A percentile compares a stretch with the other conserved stretches of the same genome.
Evolutionary conservation across 805 yeast genomes (phyloP).

Genomic region (Zygoascus flipseniorum): DNA sequence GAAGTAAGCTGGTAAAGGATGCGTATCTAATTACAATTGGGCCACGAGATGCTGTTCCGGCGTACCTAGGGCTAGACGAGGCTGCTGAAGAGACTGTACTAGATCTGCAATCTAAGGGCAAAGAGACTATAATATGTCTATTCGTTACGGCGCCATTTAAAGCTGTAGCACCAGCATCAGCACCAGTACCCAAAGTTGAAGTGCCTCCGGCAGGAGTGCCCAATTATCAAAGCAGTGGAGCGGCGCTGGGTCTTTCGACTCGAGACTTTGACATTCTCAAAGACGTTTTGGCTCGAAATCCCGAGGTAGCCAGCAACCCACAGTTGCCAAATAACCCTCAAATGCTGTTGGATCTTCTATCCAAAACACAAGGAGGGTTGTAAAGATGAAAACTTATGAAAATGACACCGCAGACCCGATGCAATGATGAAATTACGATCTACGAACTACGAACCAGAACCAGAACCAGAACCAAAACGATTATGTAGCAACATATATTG

Average conservation of each 20-base stretch:
- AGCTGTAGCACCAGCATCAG: background rate
- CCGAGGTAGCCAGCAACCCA: constrained; percentile 24
- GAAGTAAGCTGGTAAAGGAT: constrained; percentile 49
- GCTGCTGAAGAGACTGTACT: constrained; percentile 1
- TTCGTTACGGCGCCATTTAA: constrained; percentile 9
- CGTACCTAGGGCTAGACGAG: constrained; percentile 10
- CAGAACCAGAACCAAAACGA: too few relatives aligned
- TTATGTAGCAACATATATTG: too few relatives aligned
- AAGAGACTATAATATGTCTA: constrained; percentile 9
- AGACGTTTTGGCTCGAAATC: constrained; percentile 17
- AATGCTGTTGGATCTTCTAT: constrained; percentile 21
- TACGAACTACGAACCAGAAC: too few relatives aligned
- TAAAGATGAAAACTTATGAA: background rate
- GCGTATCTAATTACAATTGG: constrained; percentile 45
- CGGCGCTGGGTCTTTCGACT: constrained; percentile 17
- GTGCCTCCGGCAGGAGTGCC: background rate
- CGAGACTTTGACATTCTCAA: constrained; percentile 18
- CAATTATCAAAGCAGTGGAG: background rate
- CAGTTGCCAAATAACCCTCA: constrained; percentile 22
- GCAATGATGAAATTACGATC: too few relatives aligned
- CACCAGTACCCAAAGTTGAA: background rate
- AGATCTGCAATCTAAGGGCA: background rate
- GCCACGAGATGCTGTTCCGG: constrained; percentile 18
- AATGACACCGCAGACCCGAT: too few relatives aligned
- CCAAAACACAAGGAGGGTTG: constrained; percentile 6